Base-by-base conservation (phyloP, 2,329 filamentous ascomycete genomes). In the Alternaria tenuissima region DNA sequence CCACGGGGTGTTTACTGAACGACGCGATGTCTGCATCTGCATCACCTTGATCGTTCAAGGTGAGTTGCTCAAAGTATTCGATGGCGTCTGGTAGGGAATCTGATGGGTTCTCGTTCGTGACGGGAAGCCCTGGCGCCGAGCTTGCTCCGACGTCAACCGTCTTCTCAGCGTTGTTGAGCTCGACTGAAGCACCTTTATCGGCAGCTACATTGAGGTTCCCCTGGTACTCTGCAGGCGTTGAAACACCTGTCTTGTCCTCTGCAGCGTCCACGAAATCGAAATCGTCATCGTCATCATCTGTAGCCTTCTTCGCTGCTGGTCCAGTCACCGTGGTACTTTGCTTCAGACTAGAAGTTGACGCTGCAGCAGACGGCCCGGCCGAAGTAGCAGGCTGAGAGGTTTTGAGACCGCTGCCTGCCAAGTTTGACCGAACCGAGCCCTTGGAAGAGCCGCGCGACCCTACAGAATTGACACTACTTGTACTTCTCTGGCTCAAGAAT, bases 1-100 rank as follows among this genome's bases (percentile, higher is more conserved):
- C 94, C 18, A 94, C 87, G 0, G 91, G 88, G 61, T 94, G 88
- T 4, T 77, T 73, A 38, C 86, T 88, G 67, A 94, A 90, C 2
- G 88, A 81, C 5, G 88, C 84, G 1, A 87, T 86, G 61, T 90
- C 88, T 7, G 85, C 81, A 32, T 86, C 85, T 59, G 85, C 69
- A 39, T 78, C 73, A 9, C 76, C 62, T 7, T 65, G 64, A 12
- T 76, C 69, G 30, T 70, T 68, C 26, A 77, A 49, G 1, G 72
- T 70, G 7, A 79, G 66, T 7, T 71, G 59, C 42, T 76, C 72
- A 18, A 79, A 74, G 14, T 77, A 74, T 36, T 76, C 69, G 8
- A 72, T 65, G 9, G 65, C 52, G 16, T 68, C 62, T 14, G 74
- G 71, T 5, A 72, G 57, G 4, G 69, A 64, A 3, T 55, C 61